phyloP scores from a whole-genome alignment of 75 land plant genomes.

The Larix kaempferi region DNA sequence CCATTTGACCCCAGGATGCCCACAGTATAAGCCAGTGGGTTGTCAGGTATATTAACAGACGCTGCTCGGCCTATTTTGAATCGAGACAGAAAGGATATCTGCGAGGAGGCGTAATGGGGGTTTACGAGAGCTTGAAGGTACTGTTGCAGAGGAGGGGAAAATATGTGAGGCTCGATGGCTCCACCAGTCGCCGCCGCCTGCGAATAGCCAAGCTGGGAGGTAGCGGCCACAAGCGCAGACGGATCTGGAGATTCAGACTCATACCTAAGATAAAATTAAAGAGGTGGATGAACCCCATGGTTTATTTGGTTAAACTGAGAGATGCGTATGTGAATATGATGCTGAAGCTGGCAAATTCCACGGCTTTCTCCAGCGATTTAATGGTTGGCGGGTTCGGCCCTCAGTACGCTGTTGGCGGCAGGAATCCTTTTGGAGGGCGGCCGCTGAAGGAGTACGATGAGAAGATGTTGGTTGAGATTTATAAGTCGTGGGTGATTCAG shows the following conservation, averaged over 20 bases:
- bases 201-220: neutral
- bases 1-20: no score
- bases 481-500: slow-evolving; percentile 23
- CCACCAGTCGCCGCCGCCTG: neutral
- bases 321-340: slow-evolving; percentile 49
- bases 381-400: neutral
- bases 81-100: no score
- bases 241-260: slow-evolving; percentile 28
- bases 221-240: neutral
- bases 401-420: neutral
- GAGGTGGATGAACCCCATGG: slow-evolving; percentile 16
- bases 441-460: slow-evolving; percentile 47
- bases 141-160: neutral
- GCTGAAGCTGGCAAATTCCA: slow-evolving; percentile 21
- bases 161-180: neutral
- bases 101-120: neutral
- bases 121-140: neutral
- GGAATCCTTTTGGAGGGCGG: slow-evolving; percentile 13
- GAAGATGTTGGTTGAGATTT: slow-evolving; percentile 48
- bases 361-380: slow-evolving; percentile 6
- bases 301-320: slow-evolving; percentile 18
- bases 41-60: no score
- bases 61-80: no score
- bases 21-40: no score
- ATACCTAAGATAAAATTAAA: slow-evolving; percentile 4